A percentile compares a stretch with the other conserved stretches of the same genome.
Conservation (phyloP, 768 basidiomycete species). For the Mycena belliarum region DNA sequence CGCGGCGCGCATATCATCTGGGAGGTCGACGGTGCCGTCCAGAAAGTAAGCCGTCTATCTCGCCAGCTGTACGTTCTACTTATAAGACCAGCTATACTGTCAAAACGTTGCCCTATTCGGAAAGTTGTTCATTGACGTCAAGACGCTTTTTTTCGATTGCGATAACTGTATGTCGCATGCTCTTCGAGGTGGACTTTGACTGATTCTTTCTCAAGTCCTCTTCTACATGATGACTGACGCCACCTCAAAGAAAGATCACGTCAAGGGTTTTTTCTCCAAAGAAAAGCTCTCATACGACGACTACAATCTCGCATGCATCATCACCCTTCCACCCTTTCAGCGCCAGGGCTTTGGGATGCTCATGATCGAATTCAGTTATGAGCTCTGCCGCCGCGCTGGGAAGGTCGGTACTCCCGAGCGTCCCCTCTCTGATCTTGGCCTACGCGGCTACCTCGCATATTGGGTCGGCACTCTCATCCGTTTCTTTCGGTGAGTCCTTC, state of each 20-base stretch:
- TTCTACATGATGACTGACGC: constrained; percentile 94
- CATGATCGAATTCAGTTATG: constrained; percentile 98
- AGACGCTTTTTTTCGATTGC: constrained; percentile 90
- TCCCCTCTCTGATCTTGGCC: constrained; percentile 90
- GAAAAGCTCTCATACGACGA: constrained; percentile 97
- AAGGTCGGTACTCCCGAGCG: constrained; percentile 92
- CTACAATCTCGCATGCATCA: constrained; percentile 96
- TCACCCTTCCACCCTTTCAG: constrained; percentile 93
- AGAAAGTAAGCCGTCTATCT: constrained; percentile 61
- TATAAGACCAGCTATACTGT: constrained; percentile 75
- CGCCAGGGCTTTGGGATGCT: constrained; percentile 90
- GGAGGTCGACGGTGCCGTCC: constrained; percentile 89
- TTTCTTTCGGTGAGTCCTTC: constrained; percentile 62
- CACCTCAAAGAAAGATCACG: constrained; percentile 74
- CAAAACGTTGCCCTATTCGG: constrained; percentile 95
- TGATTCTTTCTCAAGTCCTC: constrained; percentile 52
- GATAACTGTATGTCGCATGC: constrained; percentile 67
- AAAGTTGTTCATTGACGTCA: constrained; percentile 98
- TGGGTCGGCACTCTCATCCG: constrained; percentile 86
- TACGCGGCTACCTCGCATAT: constrained; percentile 86
- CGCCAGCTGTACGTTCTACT: not conserved
- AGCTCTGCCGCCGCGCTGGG: constrained; percentile 77
- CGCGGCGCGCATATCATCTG: constrained; percentile 88
- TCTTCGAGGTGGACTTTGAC: not conserved
- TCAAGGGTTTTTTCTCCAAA: constrained; percentile 82